phyloP scores from a whole-genome alignment of 495 filamentous ascomycete genomes.

The Aspergillus homomorphus region DNA sequence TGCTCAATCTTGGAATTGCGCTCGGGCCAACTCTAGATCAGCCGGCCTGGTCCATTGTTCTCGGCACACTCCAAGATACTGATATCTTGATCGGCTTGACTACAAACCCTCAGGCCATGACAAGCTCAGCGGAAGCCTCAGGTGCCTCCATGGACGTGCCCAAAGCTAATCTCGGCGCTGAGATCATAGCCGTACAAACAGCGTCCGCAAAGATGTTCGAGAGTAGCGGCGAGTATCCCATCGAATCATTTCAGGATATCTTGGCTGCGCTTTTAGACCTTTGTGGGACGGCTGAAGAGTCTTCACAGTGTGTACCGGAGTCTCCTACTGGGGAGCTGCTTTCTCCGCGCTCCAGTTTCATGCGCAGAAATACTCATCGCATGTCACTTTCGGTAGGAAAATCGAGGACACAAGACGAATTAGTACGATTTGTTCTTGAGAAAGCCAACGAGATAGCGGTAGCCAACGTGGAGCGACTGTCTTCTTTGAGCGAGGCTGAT shows the following conservation, averaged over 20 bases:
- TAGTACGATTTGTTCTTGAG: slow-evolving; percentile 67
- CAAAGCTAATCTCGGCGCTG: slow-evolving; percentile 62
- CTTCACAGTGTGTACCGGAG: slow-evolving; percentile 26
- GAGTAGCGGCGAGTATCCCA: slow-evolving; percentile 83
- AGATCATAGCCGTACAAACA: slow-evolving; percentile 84
- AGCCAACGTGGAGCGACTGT: slow-evolving; percentile 75
- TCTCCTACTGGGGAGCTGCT: slow-evolving; percentile 16
- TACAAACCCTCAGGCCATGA: slow-evolving; percentile 30
- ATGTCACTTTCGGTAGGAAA: slow-evolving; percentile 48
- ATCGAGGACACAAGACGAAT: slow-evolving; percentile 46
- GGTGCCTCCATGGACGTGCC: slow-evolving; percentile 44
- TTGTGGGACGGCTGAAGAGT: slow-evolving; percentile 43
- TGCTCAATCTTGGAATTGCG: slow-evolving; percentile 92
- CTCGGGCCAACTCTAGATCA: slow-evolving; percentile 79
- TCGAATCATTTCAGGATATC: slow-evolving; percentile 73
- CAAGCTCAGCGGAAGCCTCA: slow-evolving; percentile 27
- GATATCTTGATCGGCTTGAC: slow-evolving; percentile 75
- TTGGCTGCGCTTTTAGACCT: slow-evolving; percentile 69
- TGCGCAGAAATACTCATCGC: slow-evolving; percentile 60
- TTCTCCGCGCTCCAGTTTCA: slow-evolving; percentile 28
- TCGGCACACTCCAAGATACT: slow-evolving; percentile 88
- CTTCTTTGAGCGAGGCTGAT: slow-evolving; percentile 54
- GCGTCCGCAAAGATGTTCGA: slow-evolving; percentile 85
- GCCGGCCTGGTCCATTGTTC: slow-evolving; percentile 80
- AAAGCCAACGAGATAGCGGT: slow-evolving; percentile 75